Evolutionary conservation across 2,329 filamentous ascomycete species (phyloP).

Genomic region (Drechmeria coniospora): DNA sequence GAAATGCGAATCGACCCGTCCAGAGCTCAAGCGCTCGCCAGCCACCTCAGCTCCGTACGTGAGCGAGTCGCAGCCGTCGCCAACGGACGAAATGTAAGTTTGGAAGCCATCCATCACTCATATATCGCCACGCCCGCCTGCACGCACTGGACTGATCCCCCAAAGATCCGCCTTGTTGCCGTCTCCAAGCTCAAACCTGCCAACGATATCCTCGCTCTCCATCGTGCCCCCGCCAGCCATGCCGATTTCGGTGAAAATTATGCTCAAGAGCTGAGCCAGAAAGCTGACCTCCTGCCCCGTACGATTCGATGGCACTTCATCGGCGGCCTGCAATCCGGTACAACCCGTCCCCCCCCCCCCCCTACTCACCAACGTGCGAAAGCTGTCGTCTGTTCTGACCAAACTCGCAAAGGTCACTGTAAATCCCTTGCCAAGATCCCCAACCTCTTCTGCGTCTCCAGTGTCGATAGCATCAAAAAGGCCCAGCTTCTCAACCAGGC

Average conservation of each 20-base stretch:
- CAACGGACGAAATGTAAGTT: slow-evolving; percentile 38
- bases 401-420: slow-evolving; percentile 95
- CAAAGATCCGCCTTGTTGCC: slow-evolving; percentile 69
- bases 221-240: slow-evolving; percentile 44
- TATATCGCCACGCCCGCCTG: no score
- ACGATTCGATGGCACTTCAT: slow-evolving; percentile 92
- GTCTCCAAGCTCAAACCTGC: slow-evolving; percentile 94
- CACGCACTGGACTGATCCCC: not conserved
- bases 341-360: not conserved
- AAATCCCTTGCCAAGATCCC: slow-evolving; percentile 72
- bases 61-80: slow-evolving; percentile 40
- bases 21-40: slow-evolving; percentile 45
- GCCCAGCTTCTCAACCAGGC: slow-evolving; percentile 66
- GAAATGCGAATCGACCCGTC: slow-evolving; percentile 48
- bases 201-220: slow-evolving; percentile 75
- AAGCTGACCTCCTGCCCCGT: slow-evolving; percentile 62
- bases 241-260: slow-evolving; percentile 96
- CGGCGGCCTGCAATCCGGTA: slow-evolving; percentile 70
- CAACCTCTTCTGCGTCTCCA: slow-evolving; percentile 84
- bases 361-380: not conserved
- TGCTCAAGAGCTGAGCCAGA: slow-evolving; percentile 74
- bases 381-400: not conserved
- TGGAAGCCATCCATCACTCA: not conserved
- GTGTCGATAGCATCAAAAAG: slow-evolving; percentile 79
- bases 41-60: slow-evolving; percentile 45